Evolutionary conservation across 306 rosid genomes (phyloP), one percentile per base, ranked within the genome.

Genomic region (Betula pendula): DNA sequence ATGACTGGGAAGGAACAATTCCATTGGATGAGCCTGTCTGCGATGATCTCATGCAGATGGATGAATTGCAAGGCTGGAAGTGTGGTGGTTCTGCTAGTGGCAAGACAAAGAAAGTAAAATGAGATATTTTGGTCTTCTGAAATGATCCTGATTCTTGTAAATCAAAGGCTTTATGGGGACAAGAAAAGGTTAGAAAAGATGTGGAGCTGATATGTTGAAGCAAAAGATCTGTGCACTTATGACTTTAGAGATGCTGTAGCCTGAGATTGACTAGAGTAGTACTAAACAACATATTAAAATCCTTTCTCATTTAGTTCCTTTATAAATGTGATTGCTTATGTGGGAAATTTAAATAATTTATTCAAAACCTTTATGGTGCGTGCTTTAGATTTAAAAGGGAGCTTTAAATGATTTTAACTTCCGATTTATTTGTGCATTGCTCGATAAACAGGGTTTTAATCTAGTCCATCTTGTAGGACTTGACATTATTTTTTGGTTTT

Each of bases 401-500:
- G 15, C 53, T 52, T 22, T 68, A 40, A 2, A 40, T 79, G 27
- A 29, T 24, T 72, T 9, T 27, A 16, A 49, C 25, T 16, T 76
- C 31, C 10, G 14, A 16, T 45, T 16, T 25, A 33, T 29, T 10
- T 35, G 24, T 43, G 77, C 16, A 14, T 16, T 73, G 65, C 35
- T 17, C 31, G 31, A 45, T 19, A 75, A 43, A 58, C 56, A 72
- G 66, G 66, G 44, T 59, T 70, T 77, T 72, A 25, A 22, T 60
- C 27, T 40, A 66, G 4, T 66, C 29, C 73, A 56, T 70, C 27
- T 63, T 66, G 15, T 47, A 14, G 38, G 74, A 76, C 73, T 80
- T 29, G 22, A 68, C 65, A 52, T 82, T 68, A 15, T 75, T 52
- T 31, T 17, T 22, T 17, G 48, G 24, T 69, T 74, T 69, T 74